Percentiles rank a stretch among this genome's conserved stretches.
These are phyloP conservation scores for Aspergillus unguis DNA, from an alignment of 2,329 filamentous ascomycete species.

Conservation along the genomic window DNA sequence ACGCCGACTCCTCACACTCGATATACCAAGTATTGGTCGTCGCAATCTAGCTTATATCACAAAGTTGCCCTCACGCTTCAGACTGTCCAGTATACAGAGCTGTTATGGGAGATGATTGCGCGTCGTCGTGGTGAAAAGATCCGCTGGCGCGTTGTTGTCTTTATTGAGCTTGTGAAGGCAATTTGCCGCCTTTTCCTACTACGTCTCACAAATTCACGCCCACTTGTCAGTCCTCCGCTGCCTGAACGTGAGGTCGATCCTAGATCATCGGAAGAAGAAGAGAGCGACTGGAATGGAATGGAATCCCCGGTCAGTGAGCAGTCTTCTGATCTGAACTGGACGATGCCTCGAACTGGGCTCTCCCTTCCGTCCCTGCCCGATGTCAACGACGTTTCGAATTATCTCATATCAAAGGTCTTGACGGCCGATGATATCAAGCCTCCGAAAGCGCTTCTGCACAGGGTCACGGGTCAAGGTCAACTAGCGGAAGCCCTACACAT, in stretches of 20 bases:
- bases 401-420: conserved; percentile 83
- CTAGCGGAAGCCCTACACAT: conserved; percentile 90
- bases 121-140: conserved; percentile 75
- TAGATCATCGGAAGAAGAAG: conserved; percentile 51
- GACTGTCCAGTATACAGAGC: conserved; percentile 89
- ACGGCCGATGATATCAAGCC: conserved; percentile 97
- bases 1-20: conserved; percentile 57
- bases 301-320: conserved; percentile 43
- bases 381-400: conserved; percentile 76
- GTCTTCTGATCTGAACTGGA: conserved; percentile 60
- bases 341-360: conserved; percentile 91
- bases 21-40: conserved; percentile 63
- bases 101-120: conserved; percentile 96
- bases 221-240: conserved; percentile 76
- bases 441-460: conserved; percentile 79
- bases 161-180: conserved; percentile 83
- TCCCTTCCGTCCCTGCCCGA: conserved; percentile 79
- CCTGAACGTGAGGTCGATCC: conserved; percentile 81
- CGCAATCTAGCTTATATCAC: conserved; percentile 67
- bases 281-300: conserved; percentile 47
- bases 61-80: conserved; percentile 78
- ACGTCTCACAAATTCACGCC: conserved; percentile 76
- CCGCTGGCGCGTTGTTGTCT: conserved; percentile 81
- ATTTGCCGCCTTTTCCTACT: conserved; percentile 76
- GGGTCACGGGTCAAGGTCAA: conserved; percentile 67